These are phyloP conservation scores for Colletotrichum eleusines DNA, from an alignment of 2,329 filamentous ascomycete species.

Conservation along the genomic window DNA sequence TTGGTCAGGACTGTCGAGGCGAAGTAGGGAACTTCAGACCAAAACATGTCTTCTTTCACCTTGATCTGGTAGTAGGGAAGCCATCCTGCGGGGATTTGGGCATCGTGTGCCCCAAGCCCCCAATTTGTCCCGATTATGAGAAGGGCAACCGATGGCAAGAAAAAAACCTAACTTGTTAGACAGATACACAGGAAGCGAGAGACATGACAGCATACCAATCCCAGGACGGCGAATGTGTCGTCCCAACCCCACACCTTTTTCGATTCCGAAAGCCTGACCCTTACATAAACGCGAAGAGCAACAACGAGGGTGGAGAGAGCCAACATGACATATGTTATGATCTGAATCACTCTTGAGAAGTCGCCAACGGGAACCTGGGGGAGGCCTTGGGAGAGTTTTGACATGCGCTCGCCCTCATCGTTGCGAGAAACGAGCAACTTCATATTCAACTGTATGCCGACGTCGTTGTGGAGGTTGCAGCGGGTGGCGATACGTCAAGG, in stretches of 20 bases:
- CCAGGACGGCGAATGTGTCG: constrained; percentile 35
- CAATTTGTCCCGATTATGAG: constrained; percentile 31
- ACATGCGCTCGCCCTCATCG: constrained; percentile 3
- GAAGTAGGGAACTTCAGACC: neutral
- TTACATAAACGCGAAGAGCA: constrained; percentile 32
- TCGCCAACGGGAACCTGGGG: neutral
- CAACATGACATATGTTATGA: neutral
- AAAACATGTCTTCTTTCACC: constrained; percentile 40
- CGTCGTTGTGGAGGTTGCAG: neutral
- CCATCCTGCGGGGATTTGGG: constrained; percentile 34
- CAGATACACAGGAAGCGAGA: too few species aligned
- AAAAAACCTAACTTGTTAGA: neutral
- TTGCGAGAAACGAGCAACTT: neutral
- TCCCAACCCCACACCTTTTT: constrained; percentile 31
- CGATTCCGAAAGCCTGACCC: constrained; percentile 18
- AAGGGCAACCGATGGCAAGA: neutral
- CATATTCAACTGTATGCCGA: neutral
- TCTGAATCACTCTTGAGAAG: neutral
- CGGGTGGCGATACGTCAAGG: too few species aligned
- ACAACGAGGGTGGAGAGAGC: neutral
- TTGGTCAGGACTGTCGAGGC: neutral
- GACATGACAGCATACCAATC: constrained; percentile 29
- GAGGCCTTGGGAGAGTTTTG: neutral
- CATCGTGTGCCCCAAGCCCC: constrained; percentile 38
- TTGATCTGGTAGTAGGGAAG: constrained; percentile 28